Evolutionary conservation across 78 protist species (phyloP).

Genomic region (Dictyostelium firmibasis): DNA sequence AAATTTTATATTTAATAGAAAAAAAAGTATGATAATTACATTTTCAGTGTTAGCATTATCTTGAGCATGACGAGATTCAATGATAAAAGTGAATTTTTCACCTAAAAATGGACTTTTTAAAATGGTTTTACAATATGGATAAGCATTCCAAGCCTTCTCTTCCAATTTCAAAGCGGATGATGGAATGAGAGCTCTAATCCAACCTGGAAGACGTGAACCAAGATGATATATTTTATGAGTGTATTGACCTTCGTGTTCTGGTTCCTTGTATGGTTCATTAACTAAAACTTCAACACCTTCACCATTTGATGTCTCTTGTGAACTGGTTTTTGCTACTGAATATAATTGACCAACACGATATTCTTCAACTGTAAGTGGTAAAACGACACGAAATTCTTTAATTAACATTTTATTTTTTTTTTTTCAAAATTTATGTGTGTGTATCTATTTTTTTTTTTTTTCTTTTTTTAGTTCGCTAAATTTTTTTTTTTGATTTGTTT

Average conservation of each 20-base stretch:
- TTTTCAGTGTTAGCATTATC: conserved; percentile 74
- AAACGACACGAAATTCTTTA: conserved; percentile 68
- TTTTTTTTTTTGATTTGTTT: background rate
- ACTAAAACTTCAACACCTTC: conserved; percentile 90
- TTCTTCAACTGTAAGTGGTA: conserved; percentile 81
- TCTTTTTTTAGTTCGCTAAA: background rate
- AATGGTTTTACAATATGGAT: conserved; percentile 91
- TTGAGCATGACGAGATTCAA: conserved; percentile 85
- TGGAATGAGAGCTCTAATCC: conserved; percentile 83
- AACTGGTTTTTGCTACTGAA: conserved; percentile 78
- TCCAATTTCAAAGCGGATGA: conserved; percentile 80
- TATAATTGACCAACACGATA: conserved; percentile 88
- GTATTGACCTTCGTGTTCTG: conserved; percentile 86
- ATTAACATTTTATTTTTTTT: conserved; percentile 18
- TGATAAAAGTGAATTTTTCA: conserved; percentile 69
- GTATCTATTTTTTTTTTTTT: background rate
- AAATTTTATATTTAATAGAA: background rate
- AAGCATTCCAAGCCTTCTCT: conserved; percentile 94
- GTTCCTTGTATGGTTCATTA: conserved; percentile 87
- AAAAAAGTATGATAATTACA: background rate
- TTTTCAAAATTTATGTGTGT: background rate
- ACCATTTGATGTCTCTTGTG: conserved; percentile 80
- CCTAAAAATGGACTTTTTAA: conserved; percentile 80
- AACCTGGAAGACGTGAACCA: conserved; percentile 80
- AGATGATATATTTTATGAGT: conserved; percentile 90